These are phyloP conservation scores for Salix viminalis DNA, from an alignment of 345 rosid species.

Conservation along the genomic window DNA sequence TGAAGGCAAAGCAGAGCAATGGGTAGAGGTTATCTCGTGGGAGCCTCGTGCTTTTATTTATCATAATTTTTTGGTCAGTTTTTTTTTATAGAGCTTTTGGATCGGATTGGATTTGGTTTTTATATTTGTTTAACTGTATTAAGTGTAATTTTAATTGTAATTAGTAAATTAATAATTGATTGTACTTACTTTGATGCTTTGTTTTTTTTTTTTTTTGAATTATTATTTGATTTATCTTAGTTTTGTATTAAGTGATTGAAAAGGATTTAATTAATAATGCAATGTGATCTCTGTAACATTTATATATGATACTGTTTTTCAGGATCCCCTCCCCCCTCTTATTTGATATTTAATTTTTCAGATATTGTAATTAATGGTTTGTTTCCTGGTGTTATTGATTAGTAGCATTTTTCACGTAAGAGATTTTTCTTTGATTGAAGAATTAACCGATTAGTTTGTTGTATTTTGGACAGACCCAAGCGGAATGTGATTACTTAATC, in stretches of 20 bases:
- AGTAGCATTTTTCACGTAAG: background rate
- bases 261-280: background rate
- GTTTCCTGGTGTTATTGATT: background rate
- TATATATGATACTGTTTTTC: background rate
- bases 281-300: background rate
- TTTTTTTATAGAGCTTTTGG: background rate
- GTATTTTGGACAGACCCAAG: slow-evolving; percentile 47
- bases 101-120: background rate
- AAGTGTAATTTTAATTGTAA: background rate
- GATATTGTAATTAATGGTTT: background rate
- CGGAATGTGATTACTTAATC: slow-evolving; percentile 78
- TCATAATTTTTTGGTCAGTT: slow-evolving; percentile 85
- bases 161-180: too few species aligned
- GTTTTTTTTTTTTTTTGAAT: background rate
- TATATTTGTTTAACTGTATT: background rate
- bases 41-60: slow-evolving; percentile 84
- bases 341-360: background rate
- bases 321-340: background rate
- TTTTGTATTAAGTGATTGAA: background rate
- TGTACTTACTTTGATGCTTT: background rate
- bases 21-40: slow-evolving; percentile 92
- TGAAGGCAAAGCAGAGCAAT: slow-evolving; percentile 51
- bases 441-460: background rate
- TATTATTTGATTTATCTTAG: too few species aligned
- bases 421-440: background rate